Evolutionary conservation across 768 basidiomycete species (phyloP), one percentile per base, ranked within the genome.

Genomic region (Calocera cornea): DNA sequence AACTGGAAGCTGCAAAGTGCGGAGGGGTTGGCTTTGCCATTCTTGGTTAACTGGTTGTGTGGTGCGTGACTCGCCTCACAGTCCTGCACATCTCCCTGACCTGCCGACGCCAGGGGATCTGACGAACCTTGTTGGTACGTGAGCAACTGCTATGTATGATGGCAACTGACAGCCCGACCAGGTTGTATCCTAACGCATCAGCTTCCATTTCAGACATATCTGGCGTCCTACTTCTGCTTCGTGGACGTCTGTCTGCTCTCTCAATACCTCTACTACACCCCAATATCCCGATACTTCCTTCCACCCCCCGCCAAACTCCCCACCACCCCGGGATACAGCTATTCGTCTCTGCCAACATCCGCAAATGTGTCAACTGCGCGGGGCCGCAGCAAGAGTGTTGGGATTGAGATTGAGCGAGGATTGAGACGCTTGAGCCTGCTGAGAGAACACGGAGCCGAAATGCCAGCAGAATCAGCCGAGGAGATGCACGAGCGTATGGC

Each of bases 181-280:
- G 74, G 92, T 11, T 94, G 92, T 74, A 78, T 97, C 68, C 80
- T 99, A 66, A 98, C 97, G 1, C 83, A 88, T 72, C 97, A 98
- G 74, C 82, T 97, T 17, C 92, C 93, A 24, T 98, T 99, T 76
- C 95, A 97, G 92, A 95, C 86, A 44, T 91, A 86, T 75, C 90
- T 99, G 50, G 95, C 97, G 1, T 81, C 82, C 0, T 99, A 99
- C 76, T 99, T 97, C 74, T 88, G 90, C 73, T 78, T 83, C 66
- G 83, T 98, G 64, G 97, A 99, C 76, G 78, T 85, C 64, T 79
- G 81, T 34, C 81, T 98, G 29, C 79, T 95, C 50, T 75, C 73
- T 8, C 95, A 99, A 75, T 98, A 87, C 78, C 79, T 86, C 73
- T 90, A 95, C 78, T 95, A 93, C 72, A 70, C 67, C 36, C 66